Percentiles rank a stretch among this genome's conserved stretches.
phyloP scores from a whole-genome alignment of 768 basidiomycete genomes.

The Kwoniella dendrophila region DNA sequence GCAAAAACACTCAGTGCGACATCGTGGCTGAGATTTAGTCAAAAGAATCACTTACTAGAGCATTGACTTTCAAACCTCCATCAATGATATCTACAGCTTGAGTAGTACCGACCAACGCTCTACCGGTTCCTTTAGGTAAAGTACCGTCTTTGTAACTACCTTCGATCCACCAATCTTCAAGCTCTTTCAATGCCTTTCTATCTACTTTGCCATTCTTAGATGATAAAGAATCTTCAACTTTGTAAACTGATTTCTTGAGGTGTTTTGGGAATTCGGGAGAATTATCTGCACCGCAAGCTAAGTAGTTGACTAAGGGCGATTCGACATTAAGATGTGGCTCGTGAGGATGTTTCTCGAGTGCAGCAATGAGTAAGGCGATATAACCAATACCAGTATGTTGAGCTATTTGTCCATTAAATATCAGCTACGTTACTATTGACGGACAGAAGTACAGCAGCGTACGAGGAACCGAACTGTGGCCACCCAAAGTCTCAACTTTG shows the following conservation, averaged over 20 bases:
- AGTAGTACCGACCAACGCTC: constrained; percentile 42
- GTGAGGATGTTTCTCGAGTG: constrained; percentile 46
- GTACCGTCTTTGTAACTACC: constrained; percentile 30
- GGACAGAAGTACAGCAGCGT: no score
- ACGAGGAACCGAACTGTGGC: constrained; percentile 49
- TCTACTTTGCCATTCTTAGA: constrained; percentile 27
- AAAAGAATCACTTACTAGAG: constrained; percentile 28
- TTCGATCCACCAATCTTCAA: constrained; percentile 49
- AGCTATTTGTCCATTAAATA: no score
- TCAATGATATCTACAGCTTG: constrained; percentile 48
- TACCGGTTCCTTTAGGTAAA: constrained; percentile 25
- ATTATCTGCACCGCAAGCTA: constrained; percentile 70
- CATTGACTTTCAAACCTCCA: constrained; percentile 49
- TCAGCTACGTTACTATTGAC: no score
- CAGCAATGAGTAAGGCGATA: constrained; percentile 48
- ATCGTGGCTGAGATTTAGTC: background rate
- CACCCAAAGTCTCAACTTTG: constrained; percentile 44
- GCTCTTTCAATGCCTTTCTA: constrained; percentile 61
- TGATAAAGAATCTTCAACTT: constrained; percentile 20
- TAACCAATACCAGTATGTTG: constrained; percentile 53
- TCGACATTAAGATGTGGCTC: constrained; percentile 60
- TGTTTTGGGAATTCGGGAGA: constrained; percentile 59
- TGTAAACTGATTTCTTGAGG: constrained; percentile 26
- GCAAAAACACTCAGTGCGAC: background rate
- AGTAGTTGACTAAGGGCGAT: constrained; percentile 64